Evolutionary conservation across 2,329 filamentous ascomycete genomes (phyloP), one percentile per base, ranked within the genome.

Genomic region (Sporothrix phasma): DNA sequence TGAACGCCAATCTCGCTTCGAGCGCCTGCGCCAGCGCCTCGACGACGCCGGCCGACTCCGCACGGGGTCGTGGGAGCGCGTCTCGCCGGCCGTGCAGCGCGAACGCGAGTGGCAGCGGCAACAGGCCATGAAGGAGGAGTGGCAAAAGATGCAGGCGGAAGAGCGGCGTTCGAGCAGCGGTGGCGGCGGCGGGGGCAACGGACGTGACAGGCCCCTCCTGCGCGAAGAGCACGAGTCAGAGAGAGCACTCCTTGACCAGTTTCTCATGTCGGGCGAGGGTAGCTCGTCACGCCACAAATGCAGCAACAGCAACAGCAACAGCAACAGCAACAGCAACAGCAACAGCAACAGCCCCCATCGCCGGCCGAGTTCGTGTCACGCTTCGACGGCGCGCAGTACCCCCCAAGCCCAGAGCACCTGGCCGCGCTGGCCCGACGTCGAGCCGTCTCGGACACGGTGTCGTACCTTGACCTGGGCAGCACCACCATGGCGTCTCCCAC

Each of bases 21-120:
- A 58, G 10, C 51, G 41, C 5, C 13, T 45, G 13, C 58, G 61
- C 26, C 26, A 45, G 37, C 51, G 58, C 19, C 58, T 41, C 4
- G 66, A 67, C 51, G 64, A 67, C 34, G 22, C 26, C 11, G 66
- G 64, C 37, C 43, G 29, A 5, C 13, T 56, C 0, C 58, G 66
- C 13, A 29, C 61, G 6, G 58, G 64, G 1, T 67, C 65, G 7
- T 67, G 63, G 61, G 63, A 65, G 29, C 66, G 66, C 13, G 15
- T 66, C 11, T 66, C 65, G 37, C 66, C 66, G 24, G 19, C 39
- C n/a, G 31, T 63, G 39, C 45, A 58, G 49, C 41, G 26, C 31
- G 41, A 60, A 15, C 62, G 49, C 2, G 49, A 29, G 34, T 43
- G 51, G 61, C 56, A 61, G 34, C 54, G 53, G 43, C 34, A 61